Percentiles rank a stretch among this genome's conserved stretches.
Conservation (phyloP, 176 grass and related monocot genomes). For the Phragmites australis region DNA sequence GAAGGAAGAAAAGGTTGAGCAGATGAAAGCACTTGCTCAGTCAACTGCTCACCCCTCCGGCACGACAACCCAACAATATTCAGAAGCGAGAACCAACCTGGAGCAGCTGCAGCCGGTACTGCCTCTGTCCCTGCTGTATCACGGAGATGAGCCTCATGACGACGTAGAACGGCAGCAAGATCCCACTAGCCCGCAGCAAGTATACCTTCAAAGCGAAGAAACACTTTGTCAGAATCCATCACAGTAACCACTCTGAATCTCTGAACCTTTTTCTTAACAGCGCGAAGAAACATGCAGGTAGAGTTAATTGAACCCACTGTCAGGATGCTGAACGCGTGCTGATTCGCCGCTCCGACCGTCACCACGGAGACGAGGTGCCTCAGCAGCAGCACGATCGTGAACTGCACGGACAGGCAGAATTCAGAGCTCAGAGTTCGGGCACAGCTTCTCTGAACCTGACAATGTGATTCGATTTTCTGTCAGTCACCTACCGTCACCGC, state of each 20-base stretch:
- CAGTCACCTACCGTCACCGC: conserved; percentile 47
- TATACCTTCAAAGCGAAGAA: conserved; percentile 43
- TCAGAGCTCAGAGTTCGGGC: background rate
- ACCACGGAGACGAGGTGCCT: conserved; percentile 58
- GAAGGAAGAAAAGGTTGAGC: background rate
- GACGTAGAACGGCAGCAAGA: conserved; percentile 68
- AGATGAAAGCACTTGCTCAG: background rate
- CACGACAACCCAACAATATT: background rate
- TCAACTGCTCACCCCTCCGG: too few relatives aligned
- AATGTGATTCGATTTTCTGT: background rate
- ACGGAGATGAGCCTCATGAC: conserved; percentile 62
- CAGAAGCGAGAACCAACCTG: conserved; percentile 30
- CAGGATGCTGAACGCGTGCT: conserved; percentile 54
- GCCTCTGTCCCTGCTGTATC: conserved; percentile 58
- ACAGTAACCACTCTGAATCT: background rate
- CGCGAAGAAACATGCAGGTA: background rate
- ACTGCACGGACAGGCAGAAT: conserved; percentile 35
- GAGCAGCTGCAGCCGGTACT: conserved; percentile 52
- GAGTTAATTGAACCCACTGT: conserved; percentile 48
- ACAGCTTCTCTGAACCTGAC: background rate
- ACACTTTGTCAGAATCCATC: background rate
- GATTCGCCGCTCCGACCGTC: conserved; percentile 51
- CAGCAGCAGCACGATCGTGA: conserved; percentile 59
- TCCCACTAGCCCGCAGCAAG: conserved; percentile 63
- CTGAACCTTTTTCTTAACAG: background rate